Conservation (phyloP, 2,329 filamentous ascomycete genomes). For the Sporothrix schenckii region DNA sequence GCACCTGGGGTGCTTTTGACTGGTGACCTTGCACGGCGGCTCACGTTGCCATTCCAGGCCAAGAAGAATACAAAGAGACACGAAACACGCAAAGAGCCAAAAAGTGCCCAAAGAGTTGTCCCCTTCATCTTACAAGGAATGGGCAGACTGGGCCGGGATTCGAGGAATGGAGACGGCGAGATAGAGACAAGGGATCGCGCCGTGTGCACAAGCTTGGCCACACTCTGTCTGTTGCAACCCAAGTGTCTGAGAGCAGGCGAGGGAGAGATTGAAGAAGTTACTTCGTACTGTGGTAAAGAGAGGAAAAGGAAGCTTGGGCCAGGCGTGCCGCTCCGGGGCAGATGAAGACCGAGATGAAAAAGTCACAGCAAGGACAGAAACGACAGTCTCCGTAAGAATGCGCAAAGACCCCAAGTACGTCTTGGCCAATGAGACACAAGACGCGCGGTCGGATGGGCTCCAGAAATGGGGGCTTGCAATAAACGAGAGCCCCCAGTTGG, state of each 20-base stretch:
- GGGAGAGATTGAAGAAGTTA: too few relatives aligned
- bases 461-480: constrained; percentile 2
- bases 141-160: neutral
- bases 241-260: neutral
- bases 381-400: neutral
- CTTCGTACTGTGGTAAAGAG: too few relatives aligned
- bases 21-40: neutral
- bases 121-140: constrained; percentile 3
- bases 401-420: neutral
- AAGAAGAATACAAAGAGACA: neutral
- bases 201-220: constrained; percentile 20
- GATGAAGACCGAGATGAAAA: constrained; percentile 6
- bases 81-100: neutral
- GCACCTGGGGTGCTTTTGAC: too few relatives aligned
- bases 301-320: constrained; percentile 18
- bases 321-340: constrained; percentile 14
- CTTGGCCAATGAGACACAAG: constrained; percentile 5
- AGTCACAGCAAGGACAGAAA: neutral
- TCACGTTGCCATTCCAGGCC: constrained; percentile 20
- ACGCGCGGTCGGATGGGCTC: neutral
- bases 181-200: constrained; percentile 16
- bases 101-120: neutral
- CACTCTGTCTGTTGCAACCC: constrained; percentile 22
- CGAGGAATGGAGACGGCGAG: neutral
- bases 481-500: neutral